phyloP scores from a whole-genome alignment of 768 basidiomycete genomes.

The Amanita exitialis region DNA sequence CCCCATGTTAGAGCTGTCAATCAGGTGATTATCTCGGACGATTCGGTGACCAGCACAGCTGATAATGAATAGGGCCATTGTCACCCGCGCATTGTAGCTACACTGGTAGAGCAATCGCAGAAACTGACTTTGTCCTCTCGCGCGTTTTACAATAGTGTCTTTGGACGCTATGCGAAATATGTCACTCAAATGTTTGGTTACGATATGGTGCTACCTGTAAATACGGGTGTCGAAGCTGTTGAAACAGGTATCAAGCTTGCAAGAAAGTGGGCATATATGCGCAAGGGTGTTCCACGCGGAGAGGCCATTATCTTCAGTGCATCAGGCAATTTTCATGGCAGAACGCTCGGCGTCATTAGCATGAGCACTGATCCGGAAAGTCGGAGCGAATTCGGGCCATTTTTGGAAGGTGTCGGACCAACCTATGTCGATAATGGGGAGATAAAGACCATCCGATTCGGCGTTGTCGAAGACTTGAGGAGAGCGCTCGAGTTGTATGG shows the following conservation, averaged over 20 bases:
- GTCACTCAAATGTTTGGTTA: slow-evolving; percentile 81
- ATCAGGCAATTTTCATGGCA: slow-evolving; percentile 91
- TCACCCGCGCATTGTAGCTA: slow-evolving; percentile 77
- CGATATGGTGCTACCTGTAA: slow-evolving; percentile 97
- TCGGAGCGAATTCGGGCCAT: slow-evolving; percentile 85
- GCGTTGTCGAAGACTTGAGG: slow-evolving; percentile 73
- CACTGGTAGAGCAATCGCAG: slow-evolving; percentile 78
- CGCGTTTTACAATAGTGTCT: slow-evolving; percentile 91
- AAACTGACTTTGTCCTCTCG: slow-evolving; percentile 89
- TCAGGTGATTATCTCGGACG: slow-evolving; percentile 38
- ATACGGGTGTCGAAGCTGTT: slow-evolving; percentile 97
- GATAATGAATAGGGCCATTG: slow-evolving; percentile 63
- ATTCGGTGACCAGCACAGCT: slow-evolving; percentile 2
- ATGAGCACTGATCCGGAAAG: slow-evolving; percentile 95
- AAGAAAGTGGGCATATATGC: slow-evolving; percentile 92
- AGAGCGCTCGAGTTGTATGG: slow-evolving; percentile 75
- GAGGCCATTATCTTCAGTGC: slow-evolving; percentile 82
- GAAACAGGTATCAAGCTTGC: slow-evolving; percentile 96
- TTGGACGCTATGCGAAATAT: slow-evolving; percentile 83
- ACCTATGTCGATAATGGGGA: slow-evolving; percentile 48
- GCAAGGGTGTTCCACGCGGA: slow-evolving; percentile 73
- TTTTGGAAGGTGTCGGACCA: slow-evolving; percentile 78
- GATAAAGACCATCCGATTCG: slow-evolving; percentile 65
- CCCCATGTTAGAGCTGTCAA: slow-evolving; percentile 60
- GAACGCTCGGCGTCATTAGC: slow-evolving; percentile 74